Evolutionary conservation across 169 alveolate species (phyloP), one percentile per base, ranked within the genome.

Genomic region (Cytauxzoon felis): DNA sequence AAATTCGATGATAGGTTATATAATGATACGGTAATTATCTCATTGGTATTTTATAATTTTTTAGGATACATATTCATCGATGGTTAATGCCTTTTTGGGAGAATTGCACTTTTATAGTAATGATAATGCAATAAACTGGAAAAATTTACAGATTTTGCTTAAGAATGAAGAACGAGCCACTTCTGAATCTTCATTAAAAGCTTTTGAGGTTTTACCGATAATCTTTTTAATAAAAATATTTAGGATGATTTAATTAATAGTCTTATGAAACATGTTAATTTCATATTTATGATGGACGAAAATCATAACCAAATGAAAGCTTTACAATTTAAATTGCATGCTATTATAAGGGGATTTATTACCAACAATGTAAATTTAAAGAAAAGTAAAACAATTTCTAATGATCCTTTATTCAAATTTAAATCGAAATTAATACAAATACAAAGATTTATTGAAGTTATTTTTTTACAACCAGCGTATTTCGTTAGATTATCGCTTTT

Each of bases 121-220:
- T 38, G 53, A 60, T 34, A 54, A 72, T 13, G 51, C 48, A 11
- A 60, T 84, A 30, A 79, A 84, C 50, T 84, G 91, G 91, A 78
- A 54, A 16, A 45, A 43, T 45, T 63, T 84, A 3, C 91, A 84
- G 33, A 30, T 79, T 5, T 13, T 84, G 3, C 76, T 84, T 38
- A 72, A 84, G 49, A 84, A 61, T 56, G 91, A 84, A 47, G 88
- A 68, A 26, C 70, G 80, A 27, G 59, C 50, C 9, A 72, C 66
- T 50, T 64, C 85, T 47, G 76, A 80, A 13, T 34, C 65, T 13
- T 84, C 81, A 34, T 40, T 84, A 9, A 80, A 59, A 32, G 23
- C 76, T 5, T 84, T 67, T 30, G 91, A 84, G 64, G 59, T 57
- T 8, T 2, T 29, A 6, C 1, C 5, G 5, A 48, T 36, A 16